These are phyloP conservation scores for Aspergillus bridgeri DNA, from an alignment of 495 filamentous ascomycete species.

Conservation along the genomic window DNA sequence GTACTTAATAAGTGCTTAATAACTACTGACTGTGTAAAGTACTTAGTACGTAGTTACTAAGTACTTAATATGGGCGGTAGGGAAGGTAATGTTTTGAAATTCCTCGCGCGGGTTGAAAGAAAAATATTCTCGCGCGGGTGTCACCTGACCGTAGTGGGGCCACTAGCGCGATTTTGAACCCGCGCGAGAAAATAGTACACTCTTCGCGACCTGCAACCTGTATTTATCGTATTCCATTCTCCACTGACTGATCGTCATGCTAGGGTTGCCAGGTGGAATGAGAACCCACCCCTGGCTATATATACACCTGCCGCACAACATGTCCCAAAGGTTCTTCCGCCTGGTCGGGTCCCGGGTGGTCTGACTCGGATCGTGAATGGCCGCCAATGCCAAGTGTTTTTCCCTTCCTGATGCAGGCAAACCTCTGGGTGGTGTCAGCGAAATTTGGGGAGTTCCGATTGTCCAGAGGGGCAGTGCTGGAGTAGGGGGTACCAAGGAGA, in stretches of 20 bases:
- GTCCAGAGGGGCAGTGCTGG: slow-evolving; percentile 1
- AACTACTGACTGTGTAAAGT: too few relatives aligned
- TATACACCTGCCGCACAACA: not conserved
- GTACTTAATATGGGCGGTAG: too few relatives aligned
- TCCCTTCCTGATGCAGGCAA: not conserved
- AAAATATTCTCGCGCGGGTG: too few relatives aligned
- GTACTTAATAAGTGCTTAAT: too few relatives aligned
- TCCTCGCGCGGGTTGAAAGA: too few relatives aligned
- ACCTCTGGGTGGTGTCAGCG: slow-evolving; percentile 12
- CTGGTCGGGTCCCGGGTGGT: slow-evolving; percentile 2
- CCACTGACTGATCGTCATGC: not conserved
- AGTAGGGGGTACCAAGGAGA: not conserved
- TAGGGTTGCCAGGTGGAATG: not conserved
- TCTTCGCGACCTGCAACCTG: too few relatives aligned
- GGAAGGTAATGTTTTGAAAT: too few relatives aligned
- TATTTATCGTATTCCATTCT: too few relatives aligned
- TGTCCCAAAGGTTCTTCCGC: not conserved
- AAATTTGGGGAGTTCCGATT: slow-evolving; percentile 10
- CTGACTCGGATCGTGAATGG: slow-evolving; percentile 6
- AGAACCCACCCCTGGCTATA: not conserved
- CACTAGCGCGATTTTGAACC: too few relatives aligned
- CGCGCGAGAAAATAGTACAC: too few relatives aligned
- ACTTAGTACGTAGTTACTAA: too few relatives aligned
- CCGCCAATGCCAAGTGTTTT: slow-evolving; percentile 4
- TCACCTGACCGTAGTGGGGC: too few relatives aligned